Percentiles rank a stretch among this genome's conserved stretches.
These are phyloP conservation scores for Fusarium nelsonii DNA, from an alignment of 2,329 filamentous ascomycete species.

Conservation along the genomic window DNA sequence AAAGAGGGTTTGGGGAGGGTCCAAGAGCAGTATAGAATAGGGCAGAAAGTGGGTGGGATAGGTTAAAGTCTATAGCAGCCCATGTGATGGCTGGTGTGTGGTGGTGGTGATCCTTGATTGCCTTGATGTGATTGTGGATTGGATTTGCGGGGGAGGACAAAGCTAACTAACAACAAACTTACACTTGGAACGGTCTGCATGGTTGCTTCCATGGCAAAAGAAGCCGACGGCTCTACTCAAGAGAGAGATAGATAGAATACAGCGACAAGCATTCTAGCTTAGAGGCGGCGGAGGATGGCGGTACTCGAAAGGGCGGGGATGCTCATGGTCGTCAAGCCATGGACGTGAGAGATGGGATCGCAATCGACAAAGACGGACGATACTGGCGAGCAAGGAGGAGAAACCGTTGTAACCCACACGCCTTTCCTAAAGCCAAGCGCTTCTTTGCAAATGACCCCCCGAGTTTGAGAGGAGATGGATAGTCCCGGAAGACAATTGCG, in stretches of 20 bases:
- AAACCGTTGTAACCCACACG: slow-evolving; percentile 38
- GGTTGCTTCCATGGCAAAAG: slow-evolving; percentile 54
- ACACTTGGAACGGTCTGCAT: slow-evolving; percentile 68
- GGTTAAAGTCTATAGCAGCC: slow-evolving; percentile 44
- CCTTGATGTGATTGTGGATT: slow-evolving; percentile 35
- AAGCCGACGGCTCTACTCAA: slow-evolving; percentile 52
- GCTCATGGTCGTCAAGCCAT: slow-evolving; percentile 51
- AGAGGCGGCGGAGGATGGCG: slow-evolving; percentile 47
- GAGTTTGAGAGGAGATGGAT: slow-evolving; percentile 28
- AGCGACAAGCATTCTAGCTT: slow-evolving; percentile 52
- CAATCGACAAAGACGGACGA: slow-evolving; percentile 22
- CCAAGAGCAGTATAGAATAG: slow-evolving; percentile 34
- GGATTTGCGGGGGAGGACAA: slow-evolving; percentile 39
- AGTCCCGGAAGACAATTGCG: slow-evolving; percentile 24
- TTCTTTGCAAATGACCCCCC: slow-evolving; percentile 21
- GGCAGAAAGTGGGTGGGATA: slow-evolving; percentile 36
- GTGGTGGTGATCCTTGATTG: slow-evolving; percentile 41
- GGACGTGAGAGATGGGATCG: slow-evolving; percentile 32
- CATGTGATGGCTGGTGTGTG: slow-evolving; percentile 40
- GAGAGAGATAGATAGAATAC: slow-evolving; percentile 53
- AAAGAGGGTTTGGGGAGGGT: slow-evolving; percentile 39
- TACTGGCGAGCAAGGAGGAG: slow-evolving; percentile 7
- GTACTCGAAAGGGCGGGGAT: slow-evolving; percentile 47
- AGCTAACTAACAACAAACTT: slow-evolving; percentile 51
- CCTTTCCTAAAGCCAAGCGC: slow-evolving; percentile 16